phyloP scores from a whole-genome alignment of 2,329 filamentous ascomycete species.

The Ophiostoma ulmi region DNA sequence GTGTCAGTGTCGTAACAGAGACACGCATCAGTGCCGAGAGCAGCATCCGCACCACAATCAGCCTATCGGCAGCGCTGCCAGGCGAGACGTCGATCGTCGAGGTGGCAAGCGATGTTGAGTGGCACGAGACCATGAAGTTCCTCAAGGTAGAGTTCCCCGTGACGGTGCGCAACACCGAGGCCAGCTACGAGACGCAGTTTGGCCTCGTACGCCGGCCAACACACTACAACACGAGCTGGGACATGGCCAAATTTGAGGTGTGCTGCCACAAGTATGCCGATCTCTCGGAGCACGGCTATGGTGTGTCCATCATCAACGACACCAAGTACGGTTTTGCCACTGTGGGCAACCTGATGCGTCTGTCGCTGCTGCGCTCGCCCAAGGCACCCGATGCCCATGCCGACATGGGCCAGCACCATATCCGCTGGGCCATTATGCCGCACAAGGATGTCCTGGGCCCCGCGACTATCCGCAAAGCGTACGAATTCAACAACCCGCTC shows the following conservation, averaged over 20 bases:
- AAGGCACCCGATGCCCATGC: constrained; percentile 66
- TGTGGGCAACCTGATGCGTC: constrained; percentile 61
- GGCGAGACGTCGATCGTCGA: constrained; percentile 67
- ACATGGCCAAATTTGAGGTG: constrained; percentile 77
- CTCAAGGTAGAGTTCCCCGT: constrained; percentile 98
- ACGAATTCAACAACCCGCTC: constrained; percentile 63
- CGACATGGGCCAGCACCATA: constrained; percentile 62
- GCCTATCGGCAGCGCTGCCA: constrained; percentile 63
- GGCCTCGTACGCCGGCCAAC: constrained; percentile 84
- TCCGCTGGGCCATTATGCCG: constrained; percentile 63
- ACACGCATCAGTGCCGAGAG: constrained; percentile 84
- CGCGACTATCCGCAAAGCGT: constrained; percentile 56
- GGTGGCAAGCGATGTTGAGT: constrained; percentile 82
- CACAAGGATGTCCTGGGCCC: constrained; percentile 53
- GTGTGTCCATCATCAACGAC: constrained; percentile 64
- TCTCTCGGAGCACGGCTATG: constrained; percentile 63
- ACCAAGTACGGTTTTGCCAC: constrained; percentile 67
- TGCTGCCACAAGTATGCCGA: constrained; percentile 72
- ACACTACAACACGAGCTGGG: constrained; percentile 92
- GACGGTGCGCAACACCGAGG: constrained; percentile 82
- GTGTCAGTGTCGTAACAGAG: constrained; percentile 75
- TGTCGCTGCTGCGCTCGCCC: constrained; percentile 59
- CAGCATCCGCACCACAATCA: constrained; percentile 81
- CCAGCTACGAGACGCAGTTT: constrained; percentile 91
- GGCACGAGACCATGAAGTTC: constrained; percentile 96